Base-by-base conservation (phyloP, 2,329 filamentous ascomycete genomes). In the Penicillium sp. region DNA sequence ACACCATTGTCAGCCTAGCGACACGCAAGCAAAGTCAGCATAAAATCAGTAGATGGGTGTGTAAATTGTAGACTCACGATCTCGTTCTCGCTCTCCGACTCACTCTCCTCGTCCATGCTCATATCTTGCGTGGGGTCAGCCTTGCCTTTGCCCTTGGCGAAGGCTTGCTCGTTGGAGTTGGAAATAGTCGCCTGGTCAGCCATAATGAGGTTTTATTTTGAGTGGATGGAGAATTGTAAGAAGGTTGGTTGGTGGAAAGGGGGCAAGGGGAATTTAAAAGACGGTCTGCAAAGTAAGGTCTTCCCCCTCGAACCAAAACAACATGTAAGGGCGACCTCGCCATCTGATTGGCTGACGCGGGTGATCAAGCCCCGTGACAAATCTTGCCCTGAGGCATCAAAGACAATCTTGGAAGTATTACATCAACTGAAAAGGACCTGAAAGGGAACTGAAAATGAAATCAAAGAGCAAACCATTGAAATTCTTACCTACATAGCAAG, bases 101-200 rank as follows among this genome's bases (percentile, higher is more conserved):
- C 85, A 53, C 80, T 84, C 2, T 91, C 88, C 67, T 91, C 88
- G 44, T 88, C 89, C 84, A 91, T 89, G 71, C 82, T 82, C 70
- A 85, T 78, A 66, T 89, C 85, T 64, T 86, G 79, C 41, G 75
- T 75, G 53, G 76, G 75, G 34, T 79, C 72, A 40, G 84, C 87
- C 82, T 96, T 96, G 80, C 91, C 68, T 83, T 96, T 96, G 77
- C 90, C 91, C 83, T 96, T 96, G 75, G 85, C 81, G 60, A 79
- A 72, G 60, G 72, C 65, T 31, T 67, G 69, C 55, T 72, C 70
- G 56, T 79, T 74, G 61, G 82, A 70, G 63, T 74, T 66, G 58
- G 67, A 67, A 65, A 61, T 65, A n/a, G 67, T 60, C 41, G 67
- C 68, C 66, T 71, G 67, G 62, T 72, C 72, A 66, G 70, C 68